Conservation (phyloP, 1,284 basidiomycete genomes). For the Cryptococcus sp. region DNA sequence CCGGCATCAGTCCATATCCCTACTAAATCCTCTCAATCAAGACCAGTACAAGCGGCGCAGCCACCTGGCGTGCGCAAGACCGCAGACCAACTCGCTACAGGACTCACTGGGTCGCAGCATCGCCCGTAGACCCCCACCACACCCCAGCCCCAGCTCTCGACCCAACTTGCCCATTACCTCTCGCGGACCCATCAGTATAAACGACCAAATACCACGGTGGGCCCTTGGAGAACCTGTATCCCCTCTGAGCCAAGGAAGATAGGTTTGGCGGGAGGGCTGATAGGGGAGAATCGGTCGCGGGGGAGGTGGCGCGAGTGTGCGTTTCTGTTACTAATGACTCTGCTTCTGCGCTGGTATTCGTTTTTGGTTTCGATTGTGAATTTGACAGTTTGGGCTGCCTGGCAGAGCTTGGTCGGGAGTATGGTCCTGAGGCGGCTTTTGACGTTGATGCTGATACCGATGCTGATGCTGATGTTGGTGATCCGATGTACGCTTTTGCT, state of each 20-base stretch:
- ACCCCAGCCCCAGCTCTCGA: constrained; percentile 52
- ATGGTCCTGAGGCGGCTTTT: neutral
- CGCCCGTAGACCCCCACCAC: constrained; percentile 43
- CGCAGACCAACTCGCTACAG: neutral
- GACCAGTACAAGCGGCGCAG: neutral
- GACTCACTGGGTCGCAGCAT: constrained; percentile 30
- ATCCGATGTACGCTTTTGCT: constrained; percentile 35
- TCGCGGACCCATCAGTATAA: constrained; percentile 50
- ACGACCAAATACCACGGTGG: constrained; percentile 41
- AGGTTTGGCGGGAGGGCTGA: constrained; percentile 20
- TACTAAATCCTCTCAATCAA: neutral
- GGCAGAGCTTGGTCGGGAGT: no score
- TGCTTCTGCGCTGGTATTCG: no score
- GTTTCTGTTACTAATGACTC: neutral
- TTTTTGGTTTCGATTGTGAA: neutral
- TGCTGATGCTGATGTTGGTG: constrained; percentile 4
- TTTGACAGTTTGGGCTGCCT: neutral
- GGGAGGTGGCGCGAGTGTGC: constrained; percentile 11
- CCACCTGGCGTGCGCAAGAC: no score
- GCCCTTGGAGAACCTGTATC: constrained; percentile 34
- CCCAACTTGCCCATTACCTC: constrained; percentile 45
- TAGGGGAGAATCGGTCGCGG: constrained; percentile 1
- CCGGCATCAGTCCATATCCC: neutral
- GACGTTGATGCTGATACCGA: neutral
- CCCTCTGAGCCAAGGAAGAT: constrained; percentile 23